Conservation (phyloP, 2,329 filamentous ascomycete species). For the Colletotrichum sublineola region DNA sequence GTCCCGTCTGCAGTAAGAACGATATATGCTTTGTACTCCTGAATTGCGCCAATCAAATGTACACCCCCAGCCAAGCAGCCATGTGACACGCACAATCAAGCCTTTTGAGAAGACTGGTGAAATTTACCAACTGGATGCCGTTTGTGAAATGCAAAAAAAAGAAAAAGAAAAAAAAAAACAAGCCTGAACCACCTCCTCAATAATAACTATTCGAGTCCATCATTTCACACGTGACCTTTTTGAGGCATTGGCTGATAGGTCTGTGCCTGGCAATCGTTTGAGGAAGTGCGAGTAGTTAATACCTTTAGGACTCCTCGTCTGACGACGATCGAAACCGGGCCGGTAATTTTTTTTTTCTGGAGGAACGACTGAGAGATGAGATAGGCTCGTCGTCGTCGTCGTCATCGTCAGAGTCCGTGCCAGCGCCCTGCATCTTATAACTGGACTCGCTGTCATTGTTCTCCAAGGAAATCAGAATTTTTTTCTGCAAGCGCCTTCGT, state of each 20-base stretch:
- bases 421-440: slow-evolving; percentile 21
- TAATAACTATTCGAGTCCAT: not conserved
- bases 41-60: slow-evolving; percentile 24
- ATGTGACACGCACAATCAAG: not conserved
- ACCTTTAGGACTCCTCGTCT: slow-evolving; percentile 28
- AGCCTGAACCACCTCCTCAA: slow-evolving; percentile 19
- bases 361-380: slow-evolving; percentile 20
- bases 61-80: not conserved
- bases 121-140: slow-evolving; percentile 7
- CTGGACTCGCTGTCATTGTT: slow-evolving; percentile 37
- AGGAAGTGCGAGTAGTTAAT: not conserved
- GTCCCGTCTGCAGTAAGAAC: slow-evolving; percentile 6
- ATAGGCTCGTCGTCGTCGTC: slow-evolving; percentile 28
- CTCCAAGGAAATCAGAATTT: slow-evolving; percentile 7
- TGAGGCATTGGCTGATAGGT: not conserved
- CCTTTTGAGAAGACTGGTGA: slow-evolving; percentile 6
- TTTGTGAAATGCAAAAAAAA: slow-evolving; percentile 17
- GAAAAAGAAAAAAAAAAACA: not conserved
- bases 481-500: slow-evolving; percentile 8
- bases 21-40: slow-evolving; percentile 34
- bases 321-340: slow-evolving; percentile 36
- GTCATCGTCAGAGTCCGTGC: slow-evolving; percentile 34
- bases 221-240: slow-evolving; percentile 6
- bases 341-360: slow-evolving; percentile 33
- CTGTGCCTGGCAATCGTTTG: not conserved